Evolutionary conservation across 1,284 basidiomycete species (phyloP).

Genomic region (Ustilago vetiveriae): DNA sequence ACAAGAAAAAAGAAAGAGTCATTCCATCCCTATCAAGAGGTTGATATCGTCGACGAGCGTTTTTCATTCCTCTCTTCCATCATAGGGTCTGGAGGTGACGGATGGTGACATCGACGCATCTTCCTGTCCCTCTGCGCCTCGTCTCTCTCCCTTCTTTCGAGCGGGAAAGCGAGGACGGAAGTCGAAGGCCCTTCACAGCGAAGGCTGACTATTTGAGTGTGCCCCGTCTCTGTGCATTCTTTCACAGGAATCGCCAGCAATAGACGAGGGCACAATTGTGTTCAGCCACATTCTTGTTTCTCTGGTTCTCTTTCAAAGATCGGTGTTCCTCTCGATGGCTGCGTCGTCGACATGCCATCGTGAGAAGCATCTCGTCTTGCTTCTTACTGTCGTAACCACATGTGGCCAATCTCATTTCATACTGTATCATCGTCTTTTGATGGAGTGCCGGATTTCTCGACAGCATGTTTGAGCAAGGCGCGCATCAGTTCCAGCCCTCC

Average conservation of each 20-base stretch:
- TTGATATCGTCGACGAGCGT: background rate
- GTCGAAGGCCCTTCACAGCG: conserved; percentile 24
- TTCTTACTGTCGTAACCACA: too few species aligned
- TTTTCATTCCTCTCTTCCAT: conserved; percentile 18
- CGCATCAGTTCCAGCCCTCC: too few species aligned
- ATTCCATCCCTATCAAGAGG: too few species aligned
- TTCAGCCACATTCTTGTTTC: conserved; percentile 32
- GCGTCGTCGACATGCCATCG: too few species aligned
- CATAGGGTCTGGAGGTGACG: conserved; percentile 49
- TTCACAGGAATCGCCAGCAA: background rate
- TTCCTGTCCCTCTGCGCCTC: conserved; percentile 50
- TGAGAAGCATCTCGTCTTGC: too few species aligned
- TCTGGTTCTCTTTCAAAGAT: background rate
- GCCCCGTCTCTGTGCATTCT: conserved; percentile 37
- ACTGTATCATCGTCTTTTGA: too few species aligned
- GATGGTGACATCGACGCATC: conserved; percentile 13
- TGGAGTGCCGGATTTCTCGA: too few species aligned
- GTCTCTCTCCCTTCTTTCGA: too few species aligned
- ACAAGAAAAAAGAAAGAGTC: background rate
- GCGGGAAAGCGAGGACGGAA: conserved; percentile 20
- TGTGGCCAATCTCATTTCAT: too few species aligned
- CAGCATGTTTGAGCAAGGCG: too few species aligned
- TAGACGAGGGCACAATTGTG: conserved; percentile 54
- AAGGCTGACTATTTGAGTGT: conserved; percentile 54
- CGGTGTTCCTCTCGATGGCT: too few species aligned